Conservation (phyloP, 2,329 filamentous ascomycete genomes). For the Sporothrix pseudoabietina region DNA sequence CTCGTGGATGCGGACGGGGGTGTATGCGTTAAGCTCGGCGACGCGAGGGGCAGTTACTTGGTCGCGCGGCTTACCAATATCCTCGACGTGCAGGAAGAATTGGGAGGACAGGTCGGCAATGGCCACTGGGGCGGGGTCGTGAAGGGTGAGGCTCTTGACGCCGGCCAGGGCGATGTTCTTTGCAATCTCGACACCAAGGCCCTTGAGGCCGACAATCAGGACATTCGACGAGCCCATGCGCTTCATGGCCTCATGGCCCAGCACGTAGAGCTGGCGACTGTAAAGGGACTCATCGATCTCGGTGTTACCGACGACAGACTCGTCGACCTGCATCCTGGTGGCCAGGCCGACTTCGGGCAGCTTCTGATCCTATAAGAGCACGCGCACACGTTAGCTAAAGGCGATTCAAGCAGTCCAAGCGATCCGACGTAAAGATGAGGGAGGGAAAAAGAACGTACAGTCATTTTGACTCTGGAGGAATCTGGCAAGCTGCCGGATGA, state of each 20-base stretch:
- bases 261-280: conserved; percentile 72
- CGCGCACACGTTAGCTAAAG: conserved; percentile 24
- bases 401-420: neutral
- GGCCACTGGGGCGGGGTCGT: conserved; percentile 81
- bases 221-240: conserved; percentile 97
- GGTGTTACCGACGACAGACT: conserved; percentile 54
- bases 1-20: conserved; percentile 78
- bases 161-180: conserved; percentile 98
- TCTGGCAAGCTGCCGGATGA: conserved; percentile 61
- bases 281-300: conserved; percentile 75
- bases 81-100: conserved; percentile 87
- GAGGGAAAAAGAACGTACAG: conserved; percentile 50
- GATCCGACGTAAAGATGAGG: too few relatives aligned
- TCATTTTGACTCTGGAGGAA: conserved; percentile 62
- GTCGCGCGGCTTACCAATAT: conserved; percentile 91
- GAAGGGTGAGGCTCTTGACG: conserved; percentile 93
- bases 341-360: conserved; percentile 63
- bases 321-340: conserved; percentile 67
- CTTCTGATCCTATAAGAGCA: conserved; percentile 48
- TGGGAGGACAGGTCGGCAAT: conserved; percentile 93
- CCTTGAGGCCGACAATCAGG: conserved; percentile 87
- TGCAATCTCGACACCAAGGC: conserved; percentile 94
- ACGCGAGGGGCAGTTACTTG: conserved; percentile 84
- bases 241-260: conserved; percentile 88
- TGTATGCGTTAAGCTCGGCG: conserved; percentile 94